Percentiles rank a stretch among this genome's conserved stretches.
These are phyloP conservation scores for Mesotaenium endlicherianum DNA, from an alignment of 139 green algal species.

Conservation along the genomic window DNA sequence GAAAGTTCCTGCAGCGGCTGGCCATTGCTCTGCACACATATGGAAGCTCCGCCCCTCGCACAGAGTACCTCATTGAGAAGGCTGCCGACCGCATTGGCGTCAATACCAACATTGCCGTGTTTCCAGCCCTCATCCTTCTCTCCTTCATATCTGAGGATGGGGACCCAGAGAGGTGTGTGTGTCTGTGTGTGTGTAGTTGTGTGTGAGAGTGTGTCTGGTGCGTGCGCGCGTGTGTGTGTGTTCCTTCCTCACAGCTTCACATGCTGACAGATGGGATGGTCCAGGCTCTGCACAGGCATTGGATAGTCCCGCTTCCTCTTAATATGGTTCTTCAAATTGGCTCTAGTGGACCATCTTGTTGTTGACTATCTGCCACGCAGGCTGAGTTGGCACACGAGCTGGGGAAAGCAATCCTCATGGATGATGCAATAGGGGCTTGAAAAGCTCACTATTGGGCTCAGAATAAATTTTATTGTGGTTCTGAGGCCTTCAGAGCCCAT, in stretches of 20 bases:
- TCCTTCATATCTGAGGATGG: not conserved
- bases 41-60: constrained; percentile 3
- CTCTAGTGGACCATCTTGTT: no score
- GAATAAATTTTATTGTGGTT: no score
- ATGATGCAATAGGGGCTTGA: no score
- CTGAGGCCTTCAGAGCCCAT: no score
- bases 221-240: not conserved
- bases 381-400: no score
- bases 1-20: constrained; percentile 25
- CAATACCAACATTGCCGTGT: constrained; percentile 1
- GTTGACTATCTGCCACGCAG: no score
- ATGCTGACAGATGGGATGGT: not conserved
- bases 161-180: not conserved
- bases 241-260: not conserved
- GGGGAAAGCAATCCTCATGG: no score
- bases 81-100: not conserved
- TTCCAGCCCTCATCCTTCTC: constrained; percentile 13
- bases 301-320: not conserved
- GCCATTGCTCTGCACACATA: constrained; percentile 21
- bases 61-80: constrained; percentile 21
- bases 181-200: not conserved
- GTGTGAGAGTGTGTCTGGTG: no score
- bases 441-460: no score
- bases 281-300: not conserved
- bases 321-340: no score